Base-by-base conservation (phyloP, 352 stramenopile species). In the Globisporangium spiculum region DNA sequence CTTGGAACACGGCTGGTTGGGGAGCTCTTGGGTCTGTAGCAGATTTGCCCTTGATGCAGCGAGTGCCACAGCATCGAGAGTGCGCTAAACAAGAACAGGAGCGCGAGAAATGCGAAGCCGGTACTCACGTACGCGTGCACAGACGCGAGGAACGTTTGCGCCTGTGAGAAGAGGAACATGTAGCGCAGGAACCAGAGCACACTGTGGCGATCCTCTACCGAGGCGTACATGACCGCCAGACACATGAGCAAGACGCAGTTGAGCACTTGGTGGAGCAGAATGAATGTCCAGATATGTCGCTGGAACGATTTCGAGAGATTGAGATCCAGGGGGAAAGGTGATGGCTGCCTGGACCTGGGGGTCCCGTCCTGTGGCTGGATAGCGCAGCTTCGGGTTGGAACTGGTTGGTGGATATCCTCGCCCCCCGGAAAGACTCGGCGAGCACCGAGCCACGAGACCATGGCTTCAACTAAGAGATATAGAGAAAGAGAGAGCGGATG, bases 151-250 rank as follows among this genome's bases (percentile, higher is more conserved):
- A 38, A 59, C 6, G 14, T 32, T 10, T 59, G 53, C 6, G 14
- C 14, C 26, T 59, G 53, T 14, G 53, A 59, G 53, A 38, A 59
- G n/a, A 59, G 6, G 26, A 59, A 59, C 9, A 34, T 59, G 53
- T 41, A 59, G 26, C 53, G 26, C 26, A 59, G 53, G 26, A 59
- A 59, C 26, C 53, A 59, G 53, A 59, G 53, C 16, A 59, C 16
- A 1, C 5, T 24, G 16, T 1, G 26, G 26, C 53, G 53, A 10
- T 41, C 26, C 16, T 59, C 26, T 16, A 59, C 27, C 1, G 53
- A 26, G 26, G 14, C 26, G 16, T 59, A 59, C 53, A 59, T 59
- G 27, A 22, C 7, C 30, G 6, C 14, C 14, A 58, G 53, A 5
- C 53, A 36, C 24, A 26, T 22, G 10, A 58, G 24, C 53, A 58